Percentiles rank a stretch among this genome's conserved stretches.
Evolutionary conservation across 441 rosid species (phyloP).

Genomic region (Gossypium gossypioides): DNA sequence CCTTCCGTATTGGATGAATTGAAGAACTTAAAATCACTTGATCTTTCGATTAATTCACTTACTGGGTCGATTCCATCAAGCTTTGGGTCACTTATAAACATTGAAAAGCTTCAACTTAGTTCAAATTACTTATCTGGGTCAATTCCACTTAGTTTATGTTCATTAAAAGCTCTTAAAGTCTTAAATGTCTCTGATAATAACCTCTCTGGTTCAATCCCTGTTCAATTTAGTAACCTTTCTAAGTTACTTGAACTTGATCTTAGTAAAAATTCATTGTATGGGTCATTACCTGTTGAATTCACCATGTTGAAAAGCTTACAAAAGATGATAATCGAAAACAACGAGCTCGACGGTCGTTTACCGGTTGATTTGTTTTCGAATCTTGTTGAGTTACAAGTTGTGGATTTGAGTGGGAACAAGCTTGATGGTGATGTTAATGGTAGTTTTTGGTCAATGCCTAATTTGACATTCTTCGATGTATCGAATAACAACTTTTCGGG

Average conservation of each 20-base stretch:
- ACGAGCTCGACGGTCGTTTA: slow-evolving; percentile 35
- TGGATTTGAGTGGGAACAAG: slow-evolving; percentile 42
- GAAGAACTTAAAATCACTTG: slow-evolving; percentile 27
- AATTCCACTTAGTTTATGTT: slow-evolving; percentile 31
- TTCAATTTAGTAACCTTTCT: slow-evolving; percentile 34
- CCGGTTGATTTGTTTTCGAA: slow-evolving; percentile 41
- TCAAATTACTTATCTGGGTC: slow-evolving; percentile 36
- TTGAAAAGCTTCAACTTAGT: slow-evolving; percentile 35
- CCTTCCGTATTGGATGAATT: slow-evolving; percentile 28
- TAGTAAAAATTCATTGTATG: slow-evolving; percentile 40
- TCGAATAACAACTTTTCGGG: slow-evolving; percentile 48
- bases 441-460: slow-evolving; percentile 32
- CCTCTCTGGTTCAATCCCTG: slow-evolving; percentile 37
- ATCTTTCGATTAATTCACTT: slow-evolving; percentile 42
- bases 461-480: slow-evolving; percentile 35
- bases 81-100: slow-evolving; percentile 27
- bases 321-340: slow-evolving; percentile 25
- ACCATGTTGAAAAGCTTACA: slow-evolving; percentile 32
- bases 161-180: slow-evolving; percentile 24
- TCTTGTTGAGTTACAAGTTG: slow-evolving; percentile 37
- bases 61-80: slow-evolving; percentile 33
- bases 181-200: slow-evolving; percentile 45
- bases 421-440: slow-evolving; percentile 35
- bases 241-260: slow-evolving; percentile 44
- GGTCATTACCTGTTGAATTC: slow-evolving; percentile 35